A percentile compares a stretch with the other conserved stretches of the same genome.
Conservation (phyloP, 2,329 filamentous ascomycete genomes). For the Emmonsia crescens region DNA sequence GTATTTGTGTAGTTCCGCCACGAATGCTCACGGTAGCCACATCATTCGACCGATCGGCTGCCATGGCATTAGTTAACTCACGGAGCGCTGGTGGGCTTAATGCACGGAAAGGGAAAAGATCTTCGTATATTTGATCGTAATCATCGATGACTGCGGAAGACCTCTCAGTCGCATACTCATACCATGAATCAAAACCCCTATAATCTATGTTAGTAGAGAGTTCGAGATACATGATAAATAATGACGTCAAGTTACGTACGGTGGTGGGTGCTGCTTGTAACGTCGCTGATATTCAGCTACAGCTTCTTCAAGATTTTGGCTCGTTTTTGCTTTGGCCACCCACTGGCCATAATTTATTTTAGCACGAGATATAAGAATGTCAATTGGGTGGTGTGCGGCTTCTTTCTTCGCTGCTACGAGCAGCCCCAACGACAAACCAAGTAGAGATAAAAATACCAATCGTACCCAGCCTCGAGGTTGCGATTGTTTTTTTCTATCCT, state of each 20-base stretch:
- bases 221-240: slow-evolving; percentile 6
- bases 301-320: slow-evolving; percentile 39
- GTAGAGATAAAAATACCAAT: slow-evolving; percentile 29
- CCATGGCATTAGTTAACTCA: slow-evolving; percentile 41
- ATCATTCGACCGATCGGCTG: slow-evolving; percentile 45
- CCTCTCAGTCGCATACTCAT: slow-evolving; percentile 42
- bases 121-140: slow-evolving; percentile 48
- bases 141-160: slow-evolving; percentile 48
- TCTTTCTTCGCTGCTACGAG: slow-evolving; percentile 31
- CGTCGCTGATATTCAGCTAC: slow-evolving; percentile 41
- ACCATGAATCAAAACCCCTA: slow-evolving; percentile 49
- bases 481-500: slow-evolving; percentile 21
- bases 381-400: slow-evolving; percentile 43
- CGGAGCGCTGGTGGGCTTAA: slow-evolving; percentile 42
- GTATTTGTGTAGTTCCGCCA: slow-evolving; percentile 40
- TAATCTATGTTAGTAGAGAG: background rate
- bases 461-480: slow-evolving; percentile 25
- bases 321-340: slow-evolving; percentile 37
- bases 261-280: slow-evolving; percentile 46
- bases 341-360: slow-evolving; percentile 40
- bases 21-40: slow-evolving; percentile 47
- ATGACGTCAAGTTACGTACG: slow-evolving; percentile 24
- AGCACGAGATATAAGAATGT: slow-evolving; percentile 43
- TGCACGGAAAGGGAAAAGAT: slow-evolving; percentile 46
- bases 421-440: slow-evolving; percentile 33